Percentiles rank a stretch among this genome's conserved stretches.
These are phyloP conservation scores for Grosmannia serpens DNA, from an alignment of 2,329 filamentous ascomycete species.

Conservation along the genomic window DNA sequence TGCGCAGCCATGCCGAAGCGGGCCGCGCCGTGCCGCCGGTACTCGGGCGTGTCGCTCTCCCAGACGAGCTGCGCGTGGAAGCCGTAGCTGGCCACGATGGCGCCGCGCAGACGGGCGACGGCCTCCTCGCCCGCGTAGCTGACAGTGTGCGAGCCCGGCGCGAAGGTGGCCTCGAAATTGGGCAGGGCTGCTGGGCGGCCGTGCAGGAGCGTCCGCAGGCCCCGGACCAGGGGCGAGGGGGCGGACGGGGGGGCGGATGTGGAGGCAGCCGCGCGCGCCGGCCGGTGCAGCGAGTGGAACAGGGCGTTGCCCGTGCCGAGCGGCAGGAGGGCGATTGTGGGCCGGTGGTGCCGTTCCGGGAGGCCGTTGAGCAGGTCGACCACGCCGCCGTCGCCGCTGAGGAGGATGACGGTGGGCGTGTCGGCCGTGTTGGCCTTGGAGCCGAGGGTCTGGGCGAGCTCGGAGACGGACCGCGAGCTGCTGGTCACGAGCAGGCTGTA, in stretches of 20 bases:
- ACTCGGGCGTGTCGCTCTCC: conserved; percentile 76
- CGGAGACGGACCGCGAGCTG: conserved; percentile 49
- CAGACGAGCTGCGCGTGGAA: conserved; percentile 82
- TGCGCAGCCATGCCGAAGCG: conserved; percentile 78
- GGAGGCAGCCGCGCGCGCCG: conserved; percentile 31
- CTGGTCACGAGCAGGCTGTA: conserved; percentile 52
- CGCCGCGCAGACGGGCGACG: conserved; percentile 43
- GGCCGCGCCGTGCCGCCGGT: conserved; percentile 63
- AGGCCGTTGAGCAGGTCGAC: conserved; percentile 68
- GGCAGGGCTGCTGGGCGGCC: conserved; percentile 46
- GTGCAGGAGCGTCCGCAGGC: conserved; percentile 46
- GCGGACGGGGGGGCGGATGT: conserved; percentile 17
- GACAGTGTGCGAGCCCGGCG: conserved; percentile 40
- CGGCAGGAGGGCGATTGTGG: conserved; percentile 43
- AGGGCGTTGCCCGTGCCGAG: conserved; percentile 56
- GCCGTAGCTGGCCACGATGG: conserved; percentile 81
- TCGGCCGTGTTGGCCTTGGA: not conserved
- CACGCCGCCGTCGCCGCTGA: conserved; percentile 81
- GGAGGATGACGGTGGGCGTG: conserved; percentile 51
- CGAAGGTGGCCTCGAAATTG: conserved; percentile 50
- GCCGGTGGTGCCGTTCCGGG: conserved; percentile 13
- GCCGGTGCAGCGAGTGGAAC: conserved; percentile 50
- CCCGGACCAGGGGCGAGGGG: conserved; percentile 35
- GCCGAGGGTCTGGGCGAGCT: conserved; percentile 39
- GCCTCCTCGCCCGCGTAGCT: conserved; percentile 18